These are phyloP conservation scores for Solanum gandarillasii DNA, from an alignment of 257 asterid genomes.

Conservation along the genomic window DNA sequence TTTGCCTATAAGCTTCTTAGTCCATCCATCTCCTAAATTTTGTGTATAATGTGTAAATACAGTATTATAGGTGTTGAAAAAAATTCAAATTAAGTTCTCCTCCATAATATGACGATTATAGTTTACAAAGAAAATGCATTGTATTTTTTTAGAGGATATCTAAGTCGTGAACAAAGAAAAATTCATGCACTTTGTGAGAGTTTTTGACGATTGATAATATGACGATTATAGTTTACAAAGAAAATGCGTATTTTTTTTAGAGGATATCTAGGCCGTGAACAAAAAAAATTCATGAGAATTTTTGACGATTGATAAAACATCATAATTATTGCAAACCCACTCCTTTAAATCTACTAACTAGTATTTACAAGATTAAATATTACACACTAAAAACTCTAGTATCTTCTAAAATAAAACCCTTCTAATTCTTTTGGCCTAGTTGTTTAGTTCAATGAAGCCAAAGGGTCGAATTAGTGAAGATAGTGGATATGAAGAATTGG, in stretches of 20 bases:
- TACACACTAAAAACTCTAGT: background rate
- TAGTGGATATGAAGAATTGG: background rate
- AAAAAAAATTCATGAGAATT: background rate
- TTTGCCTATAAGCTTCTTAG: background rate
- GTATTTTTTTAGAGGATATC: no score
- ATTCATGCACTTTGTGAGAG: background rate
- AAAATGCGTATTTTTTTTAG: background rate
- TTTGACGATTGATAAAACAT: background rate
- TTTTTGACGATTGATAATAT: background rate
- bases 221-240: background rate
- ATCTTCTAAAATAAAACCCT: background rate
- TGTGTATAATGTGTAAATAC: background rate
- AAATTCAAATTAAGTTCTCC: background rate
- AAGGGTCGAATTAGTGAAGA: background rate
- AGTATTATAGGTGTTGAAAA: background rate
- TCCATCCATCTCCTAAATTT: background rate
- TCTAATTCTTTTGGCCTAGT: background rate
- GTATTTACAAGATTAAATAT: background rate
- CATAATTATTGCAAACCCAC: background rate
- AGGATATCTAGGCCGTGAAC: background rate
- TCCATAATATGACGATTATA: background rate
- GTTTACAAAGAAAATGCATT: no score
- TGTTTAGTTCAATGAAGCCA: background rate
- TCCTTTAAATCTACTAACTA: background rate
- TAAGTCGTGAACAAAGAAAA: no score